These are phyloP conservation scores for Wickerhamomyces sp. DNA, from an alignment of 1,139 yeast species.

Conservation along the genomic window DNA sequence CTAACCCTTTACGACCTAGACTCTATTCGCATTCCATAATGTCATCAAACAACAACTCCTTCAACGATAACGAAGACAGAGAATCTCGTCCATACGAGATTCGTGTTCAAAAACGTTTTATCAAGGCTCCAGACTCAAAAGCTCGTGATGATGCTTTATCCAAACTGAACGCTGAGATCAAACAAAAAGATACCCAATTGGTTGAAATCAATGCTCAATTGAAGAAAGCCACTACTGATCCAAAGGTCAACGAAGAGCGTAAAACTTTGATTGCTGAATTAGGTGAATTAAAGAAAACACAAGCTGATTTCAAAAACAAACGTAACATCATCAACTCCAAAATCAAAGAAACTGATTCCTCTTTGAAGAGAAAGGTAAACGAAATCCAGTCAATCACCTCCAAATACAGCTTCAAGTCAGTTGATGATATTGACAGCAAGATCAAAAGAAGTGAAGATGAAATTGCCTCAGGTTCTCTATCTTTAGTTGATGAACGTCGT, in stretches of 20 bases:
- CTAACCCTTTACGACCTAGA: background rate
- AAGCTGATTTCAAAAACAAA: constrained; percentile 65
- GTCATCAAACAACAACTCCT: constrained; percentile 1
- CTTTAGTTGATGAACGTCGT: constrained; percentile 89
- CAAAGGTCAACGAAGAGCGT: constrained; percentile 45
- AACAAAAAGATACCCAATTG: constrained; percentile 52
- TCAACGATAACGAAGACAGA: constrained; percentile 4
- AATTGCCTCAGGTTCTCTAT: constrained; percentile 75
- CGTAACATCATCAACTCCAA: constrained; percentile 67
- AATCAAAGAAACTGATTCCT: constrained; percentile 65
- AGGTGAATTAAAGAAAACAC: constrained; percentile 59
- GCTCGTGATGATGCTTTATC: constrained; percentile 53
- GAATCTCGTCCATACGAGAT: constrained; percentile 7
- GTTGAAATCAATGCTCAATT: constrained; percentile 29
- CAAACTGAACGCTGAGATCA: constrained; percentile 61
- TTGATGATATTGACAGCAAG: constrained; percentile 74
- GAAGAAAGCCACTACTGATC: constrained; percentile 34
- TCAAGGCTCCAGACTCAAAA: constrained; percentile 73
- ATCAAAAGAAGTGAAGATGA: constrained; percentile 65
- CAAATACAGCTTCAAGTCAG: constrained; percentile 63
- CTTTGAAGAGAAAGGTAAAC: constrained; percentile 68
- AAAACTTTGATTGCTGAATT: constrained; percentile 63
- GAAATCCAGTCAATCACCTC: constrained; percentile 67
- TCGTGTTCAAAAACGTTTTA: constrained; percentile 39
- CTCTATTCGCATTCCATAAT: background rate